These are phyloP conservation scores for Entoloma clypeatum DNA, from an alignment of 1,284 basidiomycete genomes.

Conservation along the genomic window DNA sequence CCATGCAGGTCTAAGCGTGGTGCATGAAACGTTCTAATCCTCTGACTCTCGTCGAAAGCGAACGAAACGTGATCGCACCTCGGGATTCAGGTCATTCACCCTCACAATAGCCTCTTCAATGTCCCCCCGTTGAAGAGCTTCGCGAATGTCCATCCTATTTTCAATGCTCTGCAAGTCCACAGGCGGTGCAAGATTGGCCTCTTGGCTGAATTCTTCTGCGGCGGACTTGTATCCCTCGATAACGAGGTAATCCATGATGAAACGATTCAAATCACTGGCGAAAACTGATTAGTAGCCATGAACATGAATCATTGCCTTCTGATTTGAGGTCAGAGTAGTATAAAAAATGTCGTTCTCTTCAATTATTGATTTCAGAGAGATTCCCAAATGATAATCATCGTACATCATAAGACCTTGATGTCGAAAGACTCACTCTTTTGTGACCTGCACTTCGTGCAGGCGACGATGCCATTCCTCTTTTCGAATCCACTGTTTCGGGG, in stretches of 20 bases:
- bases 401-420: slow-evolving; percentile 18
- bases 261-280: slow-evolving; percentile 83
- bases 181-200: slow-evolving; percentile 73
- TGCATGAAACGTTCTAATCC: slow-evolving; percentile 97
- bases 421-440: slow-evolving; percentile 65
- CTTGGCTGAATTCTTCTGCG: slow-evolving; percentile 89
- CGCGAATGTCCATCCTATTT: slow-evolving; percentile 89
- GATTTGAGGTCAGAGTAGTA: too few relatives aligned
- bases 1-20: slow-evolving; percentile 84
- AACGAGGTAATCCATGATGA: slow-evolving; percentile 98
- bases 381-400: slow-evolving; percentile 80
- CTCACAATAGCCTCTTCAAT: slow-evolving; percentile 91
- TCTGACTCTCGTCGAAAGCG: slow-evolving; percentile 31
- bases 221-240: slow-evolving; percentile 97
- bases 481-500: slow-evolving; percentile 53
- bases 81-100: slow-evolving; percentile 94
- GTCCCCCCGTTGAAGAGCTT: slow-evolving; percentile 91
- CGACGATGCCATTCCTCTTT: slow-evolving; percentile 75
- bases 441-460: slow-evolving; percentile 67
- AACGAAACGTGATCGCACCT: slow-evolving; percentile 61
- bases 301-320: too few relatives aligned
- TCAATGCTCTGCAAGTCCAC: slow-evolving; percentile 92
- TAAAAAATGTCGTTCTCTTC: slow-evolving; percentile 57
- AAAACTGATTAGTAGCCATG: slow-evolving; percentile 12
- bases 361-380: slow-evolving; percentile 79